phyloP scores from a whole-genome alignment of 2,329 filamentous ascomycete genomes.

The Parastagonospora nodorum region DNA sequence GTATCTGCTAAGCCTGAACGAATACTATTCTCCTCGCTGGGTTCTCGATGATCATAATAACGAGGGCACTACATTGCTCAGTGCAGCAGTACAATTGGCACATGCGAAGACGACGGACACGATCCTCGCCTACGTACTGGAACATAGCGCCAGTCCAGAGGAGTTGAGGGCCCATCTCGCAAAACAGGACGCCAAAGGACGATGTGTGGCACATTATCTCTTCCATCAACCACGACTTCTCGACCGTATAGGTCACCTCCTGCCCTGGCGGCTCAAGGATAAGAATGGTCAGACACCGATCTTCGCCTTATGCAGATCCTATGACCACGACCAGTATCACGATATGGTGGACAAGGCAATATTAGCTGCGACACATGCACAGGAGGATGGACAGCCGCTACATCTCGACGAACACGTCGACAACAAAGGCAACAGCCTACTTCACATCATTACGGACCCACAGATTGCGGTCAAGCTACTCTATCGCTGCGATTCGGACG shows the following conservation, averaged over 20 bases:
- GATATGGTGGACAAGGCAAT: constrained; percentile 86
- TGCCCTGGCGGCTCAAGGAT: constrained; percentile 90
- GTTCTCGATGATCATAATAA: constrained; percentile 86
- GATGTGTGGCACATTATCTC: constrained; percentile 92
- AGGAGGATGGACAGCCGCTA: constrained; percentile 78
- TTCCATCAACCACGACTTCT: constrained; percentile 90
- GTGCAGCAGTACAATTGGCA: constrained; percentile 85
- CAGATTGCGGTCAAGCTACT: constrained; percentile 76
- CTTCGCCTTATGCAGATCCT: constrained; percentile 92
- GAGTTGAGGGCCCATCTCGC: constrained; percentile 71
- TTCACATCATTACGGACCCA: constrained; percentile 94
- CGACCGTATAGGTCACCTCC: constrained; percentile 70
- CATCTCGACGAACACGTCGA: constrained; percentile 94
- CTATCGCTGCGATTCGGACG: constrained; percentile 86
- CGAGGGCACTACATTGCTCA: constrained; percentile 86
- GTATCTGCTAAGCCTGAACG: constrained; percentile 77
- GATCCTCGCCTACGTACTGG: constrained; percentile 72
- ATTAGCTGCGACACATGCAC: constrained; percentile 71
- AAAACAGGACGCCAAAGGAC: constrained; percentile 79
- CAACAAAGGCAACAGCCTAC: constrained; percentile 85
- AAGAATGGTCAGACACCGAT: constrained; percentile 98
- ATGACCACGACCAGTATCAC: constrained; percentile 87
- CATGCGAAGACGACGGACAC: constrained; percentile 75
- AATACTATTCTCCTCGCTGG: constrained; percentile 73
- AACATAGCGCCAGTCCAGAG: constrained; percentile 57